Conservation (phyloP, 768 basidiomycete species). For the Russula lepida region DNA sequence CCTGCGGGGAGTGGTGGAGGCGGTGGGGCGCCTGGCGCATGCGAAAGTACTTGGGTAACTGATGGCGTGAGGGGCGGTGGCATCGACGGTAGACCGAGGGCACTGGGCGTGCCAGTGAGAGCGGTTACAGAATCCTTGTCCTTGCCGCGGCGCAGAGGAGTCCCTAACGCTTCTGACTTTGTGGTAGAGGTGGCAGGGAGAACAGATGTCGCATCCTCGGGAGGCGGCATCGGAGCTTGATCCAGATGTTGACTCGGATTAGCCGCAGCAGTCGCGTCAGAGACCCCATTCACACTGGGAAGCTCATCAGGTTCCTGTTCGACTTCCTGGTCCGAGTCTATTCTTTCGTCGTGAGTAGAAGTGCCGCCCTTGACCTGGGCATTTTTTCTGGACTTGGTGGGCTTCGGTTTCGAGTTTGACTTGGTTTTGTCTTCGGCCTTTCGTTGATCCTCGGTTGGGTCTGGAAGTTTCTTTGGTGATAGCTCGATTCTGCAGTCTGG, state of each 20-base stretch:
- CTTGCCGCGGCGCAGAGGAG: conserved; percentile 1
- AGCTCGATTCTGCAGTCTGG: conserved; percentile 40
- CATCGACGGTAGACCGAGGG: conserved; percentile 31
- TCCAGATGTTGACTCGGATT: not conserved
- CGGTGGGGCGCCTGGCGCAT: conserved; percentile 19
- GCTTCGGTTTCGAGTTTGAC: conserved; percentile 19
- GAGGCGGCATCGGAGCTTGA: not conserved
- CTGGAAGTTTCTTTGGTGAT: conserved; percentile 42
- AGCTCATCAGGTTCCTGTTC: conserved; percentile 14
- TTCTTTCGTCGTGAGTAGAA: not conserved
- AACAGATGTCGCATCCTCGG: not conserved
- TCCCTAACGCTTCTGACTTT: not conserved
- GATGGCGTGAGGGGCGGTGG: conserved; percentile 64
- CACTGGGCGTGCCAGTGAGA: not conserved
- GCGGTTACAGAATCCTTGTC: not conserved
- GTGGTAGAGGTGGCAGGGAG: not conserved
- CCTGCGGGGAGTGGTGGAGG: conserved; percentile 48
- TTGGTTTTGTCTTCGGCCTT: conserved; percentile 1
- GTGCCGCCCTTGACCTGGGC: not conserved
- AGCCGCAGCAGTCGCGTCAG: not conserved
- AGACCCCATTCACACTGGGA: not conserved
- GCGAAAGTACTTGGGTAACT: conserved; percentile 44
- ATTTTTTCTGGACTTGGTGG: conserved; percentile 6
- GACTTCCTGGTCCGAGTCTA: conserved; percentile 4
- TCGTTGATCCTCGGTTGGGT: conserved; percentile 7